A percentile compares a stretch with the other conserved stretches of the same genome.
Evolutionary conservation across 2,329 filamentous ascomycete genomes (phyloP).

Genomic region (Stemphylium beticola): DNA sequence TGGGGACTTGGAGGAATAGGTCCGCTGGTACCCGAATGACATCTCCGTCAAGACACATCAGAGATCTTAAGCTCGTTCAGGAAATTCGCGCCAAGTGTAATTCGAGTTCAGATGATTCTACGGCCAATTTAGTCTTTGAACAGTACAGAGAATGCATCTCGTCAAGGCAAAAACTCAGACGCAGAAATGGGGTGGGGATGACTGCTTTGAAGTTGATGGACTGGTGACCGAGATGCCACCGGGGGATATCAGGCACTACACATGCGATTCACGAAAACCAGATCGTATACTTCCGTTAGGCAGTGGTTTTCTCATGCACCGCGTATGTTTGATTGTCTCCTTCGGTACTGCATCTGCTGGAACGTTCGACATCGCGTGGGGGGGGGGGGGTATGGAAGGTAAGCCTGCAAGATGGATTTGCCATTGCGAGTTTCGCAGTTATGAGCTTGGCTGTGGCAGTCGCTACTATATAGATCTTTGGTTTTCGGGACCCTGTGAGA

Average conservation of each 20-base stretch:
- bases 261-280: not conserved
- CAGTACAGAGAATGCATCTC: not conserved
- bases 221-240: not conserved
- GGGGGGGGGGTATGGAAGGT: not conserved
- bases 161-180: not conserved
- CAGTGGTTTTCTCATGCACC: no score
- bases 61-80: not conserved
- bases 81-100: not conserved
- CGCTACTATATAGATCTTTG: not conserved
- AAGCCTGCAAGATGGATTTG: conserved; percentile 3
- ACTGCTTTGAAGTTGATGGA: not conserved
- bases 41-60: no score
- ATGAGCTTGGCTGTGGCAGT: not conserved
- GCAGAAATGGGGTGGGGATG: no score
- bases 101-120: not conserved
- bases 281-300: not conserved
- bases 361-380: not conserved
- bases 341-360: not conserved
- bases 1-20: no score
- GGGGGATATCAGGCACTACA: not conserved
- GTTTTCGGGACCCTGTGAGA: not conserved
- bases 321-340: not conserved
- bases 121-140: not conserved
- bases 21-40: no score
- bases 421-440: not conserved